phyloP scores from a whole-genome alignment of 306 rosid species.

The Bauhinia variegata region DNA sequence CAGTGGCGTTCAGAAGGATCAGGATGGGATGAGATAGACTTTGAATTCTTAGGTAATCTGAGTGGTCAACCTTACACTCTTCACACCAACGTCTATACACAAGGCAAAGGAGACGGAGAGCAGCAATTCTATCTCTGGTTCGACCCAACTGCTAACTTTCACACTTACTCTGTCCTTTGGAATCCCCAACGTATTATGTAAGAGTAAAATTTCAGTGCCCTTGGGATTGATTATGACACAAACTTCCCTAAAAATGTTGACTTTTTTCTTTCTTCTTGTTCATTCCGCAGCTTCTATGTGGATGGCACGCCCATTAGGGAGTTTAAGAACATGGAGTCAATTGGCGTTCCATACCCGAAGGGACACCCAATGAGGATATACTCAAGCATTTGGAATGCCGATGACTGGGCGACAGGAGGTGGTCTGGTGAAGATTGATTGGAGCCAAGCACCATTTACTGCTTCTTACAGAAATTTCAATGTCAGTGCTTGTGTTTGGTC shows the following conservation, averaged over 20 bases:
- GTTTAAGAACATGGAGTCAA: constrained; percentile 41
- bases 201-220: neutral
- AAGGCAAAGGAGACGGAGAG: constrained; percentile 47
- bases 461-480: constrained; percentile 31
- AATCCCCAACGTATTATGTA: constrained; percentile 44
- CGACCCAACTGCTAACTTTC: constrained; percentile 50
- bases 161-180: constrained; percentile 50
- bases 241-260: no score
- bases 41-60: constrained; percentile 51
- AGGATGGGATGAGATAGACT: constrained; percentile 51
- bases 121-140: constrained; percentile 49
- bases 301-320: constrained; percentile 49
- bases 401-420: constrained; percentile 42
- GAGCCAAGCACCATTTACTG: constrained; percentile 37
- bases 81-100: constrained; percentile 48
- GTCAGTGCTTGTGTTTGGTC: constrained; percentile 10
- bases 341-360: constrained; percentile 37
- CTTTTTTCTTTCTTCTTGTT: neutral
- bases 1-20: constrained; percentile 46
- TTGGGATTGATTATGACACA: no score
- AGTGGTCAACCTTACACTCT: constrained; percentile 45
- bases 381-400: constrained; percentile 54
- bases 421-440: constrained; percentile 36
- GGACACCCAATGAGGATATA: constrained; percentile 45
- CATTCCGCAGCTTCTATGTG: constrained; percentile 39